Evolutionary conservation across 169 alveolate species (phyloP).

Genomic region (Plasmodium falciparum): DNA sequence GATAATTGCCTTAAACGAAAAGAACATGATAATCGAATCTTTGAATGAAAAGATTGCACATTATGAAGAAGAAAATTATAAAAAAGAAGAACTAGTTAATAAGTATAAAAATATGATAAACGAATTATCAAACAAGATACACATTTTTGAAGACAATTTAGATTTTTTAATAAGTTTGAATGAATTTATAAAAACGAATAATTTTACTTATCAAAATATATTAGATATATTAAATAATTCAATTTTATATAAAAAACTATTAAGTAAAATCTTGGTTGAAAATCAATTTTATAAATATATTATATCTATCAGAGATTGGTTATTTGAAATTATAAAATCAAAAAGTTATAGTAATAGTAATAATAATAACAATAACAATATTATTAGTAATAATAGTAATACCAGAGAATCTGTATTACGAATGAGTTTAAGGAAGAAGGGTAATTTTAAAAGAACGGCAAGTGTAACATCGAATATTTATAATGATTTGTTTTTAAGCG

Average conservation of each 20-base stretch:
- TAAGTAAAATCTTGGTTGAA: conserved; percentile 27
- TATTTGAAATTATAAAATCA: conserved; percentile 30
- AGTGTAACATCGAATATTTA: not conserved
- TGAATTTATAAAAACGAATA: conserved; percentile 40
- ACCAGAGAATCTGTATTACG: conserved; percentile 14
- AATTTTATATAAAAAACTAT: conserved; percentile 30
- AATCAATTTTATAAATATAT: conserved; percentile 51
- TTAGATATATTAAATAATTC: conserved; percentile 25
- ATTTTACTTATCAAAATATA: conserved; percentile 33
- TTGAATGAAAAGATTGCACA: conserved; percentile 23
- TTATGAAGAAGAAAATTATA: conserved; percentile 27
- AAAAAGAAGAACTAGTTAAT: conserved; percentile 42
- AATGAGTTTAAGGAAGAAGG: conserved; percentile 36
- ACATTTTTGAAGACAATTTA: conserved; percentile 61
- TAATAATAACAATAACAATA: no score
- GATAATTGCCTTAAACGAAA: conserved; percentile 15
- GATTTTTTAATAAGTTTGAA: conserved; percentile 37
- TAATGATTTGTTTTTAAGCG: conserved; percentile 13
- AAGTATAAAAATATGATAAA: conserved; percentile 34
- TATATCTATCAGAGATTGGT: conserved; percentile 37
- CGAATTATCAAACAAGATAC: conserved; percentile 32
- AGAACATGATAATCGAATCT: conserved; percentile 26
- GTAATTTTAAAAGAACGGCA: conserved; percentile 1
- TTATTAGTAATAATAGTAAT: conserved; percentile 1
- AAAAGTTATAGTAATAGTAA: no score